A percentile compares a stretch with the other conserved stretches of the same genome.
Evolutionary conservation across 140 eudicot genomes (phyloP).

Genomic region (Artemisia princeps): DNA sequence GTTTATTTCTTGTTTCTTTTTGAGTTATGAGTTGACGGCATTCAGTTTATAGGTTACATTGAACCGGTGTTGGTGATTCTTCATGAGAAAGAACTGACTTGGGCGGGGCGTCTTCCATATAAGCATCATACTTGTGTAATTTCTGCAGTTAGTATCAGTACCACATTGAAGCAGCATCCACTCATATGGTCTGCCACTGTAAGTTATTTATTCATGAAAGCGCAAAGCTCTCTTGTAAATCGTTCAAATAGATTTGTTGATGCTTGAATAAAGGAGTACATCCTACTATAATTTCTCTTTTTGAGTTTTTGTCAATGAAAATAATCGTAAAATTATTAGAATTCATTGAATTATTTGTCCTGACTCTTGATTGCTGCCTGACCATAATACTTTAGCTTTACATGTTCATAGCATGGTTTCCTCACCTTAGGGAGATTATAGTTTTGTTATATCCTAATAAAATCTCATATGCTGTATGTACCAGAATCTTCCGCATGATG

Average conservation of each 20-base stretch:
- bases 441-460: background rate
- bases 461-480: slow-evolving; percentile 11
- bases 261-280: slow-evolving; percentile 9
- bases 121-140: slow-evolving; percentile 86
- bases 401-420: slow-evolving; percentile 7
- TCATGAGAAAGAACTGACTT: slow-evolving; percentile 90
- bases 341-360: background rate
- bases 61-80: slow-evolving; percentile 94
- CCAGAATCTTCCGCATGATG: slow-evolving; percentile 94
- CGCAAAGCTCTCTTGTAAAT: slow-evolving; percentile 5
- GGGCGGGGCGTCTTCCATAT: slow-evolving; percentile 96
- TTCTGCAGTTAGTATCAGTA: slow-evolving; percentile 87
- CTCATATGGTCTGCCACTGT: slow-evolving; percentile 94
- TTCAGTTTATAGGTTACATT: slow-evolving; percentile 59
- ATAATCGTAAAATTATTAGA: background rate
- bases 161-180: slow-evolving; percentile 90
- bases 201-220: slow-evolving; percentile 26
- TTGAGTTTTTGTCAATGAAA: background rate
- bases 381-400: background rate
- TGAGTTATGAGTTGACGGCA: slow-evolving; percentile 20
- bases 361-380: slow-evolving; percentile 8
- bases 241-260: slow-evolving; percentile 5
- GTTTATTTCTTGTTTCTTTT: slow-evolving; percentile 4
- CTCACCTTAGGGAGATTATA: background rate
- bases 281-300: slow-evolving; percentile 2